These are phyloP conservation scores for Collybiopsis luxurians DNA, from an alignment of 768 basidiomycete species.

Conservation along the genomic window DNA sequence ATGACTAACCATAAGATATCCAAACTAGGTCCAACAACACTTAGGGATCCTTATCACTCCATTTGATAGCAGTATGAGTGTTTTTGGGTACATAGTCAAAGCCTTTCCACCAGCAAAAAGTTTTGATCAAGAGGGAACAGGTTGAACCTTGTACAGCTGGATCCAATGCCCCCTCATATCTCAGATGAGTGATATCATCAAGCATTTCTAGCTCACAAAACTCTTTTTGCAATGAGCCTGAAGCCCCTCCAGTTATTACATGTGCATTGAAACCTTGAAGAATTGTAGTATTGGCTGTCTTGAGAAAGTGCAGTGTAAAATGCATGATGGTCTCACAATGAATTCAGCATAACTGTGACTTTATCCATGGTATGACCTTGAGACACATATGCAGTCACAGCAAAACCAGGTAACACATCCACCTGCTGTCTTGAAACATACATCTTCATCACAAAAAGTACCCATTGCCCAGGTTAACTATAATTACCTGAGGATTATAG, in stretches of 20 bases:
- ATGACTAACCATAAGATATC: too few species aligned
- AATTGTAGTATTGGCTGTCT: slow-evolving; percentile 3
- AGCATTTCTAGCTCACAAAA: slow-evolving; percentile 33
- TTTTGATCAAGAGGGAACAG: neutral
- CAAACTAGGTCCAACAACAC: too few species aligned
- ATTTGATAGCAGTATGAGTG: neutral
- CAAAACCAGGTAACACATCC: slow-evolving; percentile 3
- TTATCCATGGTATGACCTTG: neutral
- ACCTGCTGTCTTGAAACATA: slow-evolving; percentile 16
- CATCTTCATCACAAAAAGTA: too few species aligned
- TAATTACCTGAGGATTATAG: too few species aligned
- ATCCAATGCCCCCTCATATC: slow-evolving; percentile 18
- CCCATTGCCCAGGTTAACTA: too few species aligned
- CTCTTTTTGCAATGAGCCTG: slow-evolving; percentile 26
- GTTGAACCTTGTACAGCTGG: slow-evolving; percentile 8
- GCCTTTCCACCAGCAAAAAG: neutral
- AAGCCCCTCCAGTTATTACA: slow-evolving; percentile 4
- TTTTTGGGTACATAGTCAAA: neutral
- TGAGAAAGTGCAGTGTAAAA: slow-evolving; percentile 12
- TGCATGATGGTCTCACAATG: neutral
- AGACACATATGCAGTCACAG: slow-evolving; percentile 4
- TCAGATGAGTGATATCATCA: slow-evolving; percentile 28
- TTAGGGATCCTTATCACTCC: neutral
- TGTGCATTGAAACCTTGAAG: slow-evolving; percentile 2
- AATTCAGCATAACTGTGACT: neutral